phyloP scores from a whole-genome alignment of 768 basidiomycete genomes.

The Austroboletus festivus region DNA sequence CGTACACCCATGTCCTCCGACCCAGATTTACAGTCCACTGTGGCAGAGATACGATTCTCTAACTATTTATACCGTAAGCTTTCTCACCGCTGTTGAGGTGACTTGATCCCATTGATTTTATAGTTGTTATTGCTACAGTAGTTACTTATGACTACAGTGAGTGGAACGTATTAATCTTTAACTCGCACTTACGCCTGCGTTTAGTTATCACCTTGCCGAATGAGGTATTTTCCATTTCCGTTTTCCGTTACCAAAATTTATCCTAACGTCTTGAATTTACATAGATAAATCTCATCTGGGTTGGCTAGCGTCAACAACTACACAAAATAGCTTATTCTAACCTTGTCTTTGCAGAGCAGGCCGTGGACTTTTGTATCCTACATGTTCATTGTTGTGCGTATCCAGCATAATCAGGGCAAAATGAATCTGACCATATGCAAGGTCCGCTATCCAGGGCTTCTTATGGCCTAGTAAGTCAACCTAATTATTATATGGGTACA shows the following conservation, averaged over 20 bases:
- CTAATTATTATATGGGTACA: not conserved
- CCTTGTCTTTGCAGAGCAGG: slow-evolving; percentile 4
- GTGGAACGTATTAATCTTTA: not conserved
- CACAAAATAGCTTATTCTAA: slow-evolving; percentile 1
- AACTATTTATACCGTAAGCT: not conserved
- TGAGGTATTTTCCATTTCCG: not conserved
- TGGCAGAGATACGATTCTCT: not conserved
- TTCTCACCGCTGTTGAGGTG: not conserved
- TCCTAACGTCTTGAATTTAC: not conserved
- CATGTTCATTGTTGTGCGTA: slow-evolving; percentile 18
- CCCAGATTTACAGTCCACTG: not conserved
- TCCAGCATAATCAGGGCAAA: not conserved
- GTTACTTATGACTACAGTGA: not conserved
- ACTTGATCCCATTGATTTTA: not conserved
- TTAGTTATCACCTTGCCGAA: not conserved
- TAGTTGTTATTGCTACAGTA: not conserved
- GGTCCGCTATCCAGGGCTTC: slow-evolving; percentile 19
- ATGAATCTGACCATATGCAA: not conserved
- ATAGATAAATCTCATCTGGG: not conserved
- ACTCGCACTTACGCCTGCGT: not conserved
- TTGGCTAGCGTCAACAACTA: not conserved
- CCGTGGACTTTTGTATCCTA: slow-evolving; percentile 14
- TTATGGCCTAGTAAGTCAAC: slow-evolving; percentile 8
- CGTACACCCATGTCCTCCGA: not conserved
- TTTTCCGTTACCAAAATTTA: not conserved